A percentile compares a stretch with the other conserved stretches of the same genome.
These are phyloP conservation scores for Aspergillus flavus DNA, from an alignment of 2,329 filamentous ascomycete species.

Conservation along the genomic window DNA sequence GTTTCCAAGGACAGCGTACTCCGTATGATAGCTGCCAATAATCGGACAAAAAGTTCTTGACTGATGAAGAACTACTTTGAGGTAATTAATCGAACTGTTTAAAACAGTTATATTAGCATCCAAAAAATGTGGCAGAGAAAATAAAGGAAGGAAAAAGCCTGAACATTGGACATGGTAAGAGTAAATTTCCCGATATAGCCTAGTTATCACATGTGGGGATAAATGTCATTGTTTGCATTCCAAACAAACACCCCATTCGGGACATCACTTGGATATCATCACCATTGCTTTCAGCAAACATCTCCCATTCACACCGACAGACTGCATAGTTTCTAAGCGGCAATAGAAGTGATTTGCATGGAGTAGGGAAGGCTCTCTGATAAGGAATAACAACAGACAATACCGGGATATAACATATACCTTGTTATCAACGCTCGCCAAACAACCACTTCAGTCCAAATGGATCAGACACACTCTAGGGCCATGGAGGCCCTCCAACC, in stretches of 20 bases:
- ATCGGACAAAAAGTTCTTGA: neutral
- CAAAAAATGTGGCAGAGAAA: neutral
- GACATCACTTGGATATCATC: slow-evolving; percentile 3
- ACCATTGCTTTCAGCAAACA: neutral
- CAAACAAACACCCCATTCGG: slow-evolving; percentile 8
- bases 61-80: neutral
- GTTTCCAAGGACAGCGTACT: too few species aligned
- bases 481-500: slow-evolving; percentile 69
- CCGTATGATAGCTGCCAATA: neutral
- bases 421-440: neutral
- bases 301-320: neutral
- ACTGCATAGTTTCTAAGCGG: neutral
- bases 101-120: neutral
- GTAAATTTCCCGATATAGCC: slow-evolving; percentile 1
- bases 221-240: slow-evolving; percentile 9
- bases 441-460: slow-evolving; percentile 20
- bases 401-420: neutral
- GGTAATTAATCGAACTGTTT: neutral
- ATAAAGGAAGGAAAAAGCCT: neutral
- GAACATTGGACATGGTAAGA: neutral
- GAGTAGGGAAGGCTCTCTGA: neutral
- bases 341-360: neutral
- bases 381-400: neutral
- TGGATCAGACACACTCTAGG: slow-evolving; percentile 54
- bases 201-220: neutral